These are phyloP conservation scores for Zopfia rhizophila DNA, from an alignment of 2,329 filamentous ascomycete species.

Conservation along the genomic window DNA sequence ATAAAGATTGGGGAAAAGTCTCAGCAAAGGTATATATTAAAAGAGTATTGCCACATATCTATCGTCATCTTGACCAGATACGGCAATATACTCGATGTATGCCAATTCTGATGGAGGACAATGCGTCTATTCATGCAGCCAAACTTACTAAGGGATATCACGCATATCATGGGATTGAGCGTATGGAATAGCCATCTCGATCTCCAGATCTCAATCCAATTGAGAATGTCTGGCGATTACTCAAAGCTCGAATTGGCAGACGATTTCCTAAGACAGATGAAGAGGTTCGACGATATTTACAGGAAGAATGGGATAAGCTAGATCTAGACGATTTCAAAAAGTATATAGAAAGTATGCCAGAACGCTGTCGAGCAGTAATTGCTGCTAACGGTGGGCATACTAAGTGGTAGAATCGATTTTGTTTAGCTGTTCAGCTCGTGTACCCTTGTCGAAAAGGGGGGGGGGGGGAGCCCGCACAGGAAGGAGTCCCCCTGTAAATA, in stretches of 20 bases:
- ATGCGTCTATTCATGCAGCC: conserved; percentile 21
- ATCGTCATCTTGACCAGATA: conserved; percentile 17
- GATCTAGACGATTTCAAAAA: conserved; percentile 13
- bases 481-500: no score
- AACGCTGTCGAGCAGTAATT: conserved; percentile 20
- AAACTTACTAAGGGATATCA: conserved; percentile 18
- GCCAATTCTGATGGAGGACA: conserved; percentile 23
- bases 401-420: no score
- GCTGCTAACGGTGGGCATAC: conserved; percentile 19
- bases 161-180: conserved; percentile 7
- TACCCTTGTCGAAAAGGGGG: no score
- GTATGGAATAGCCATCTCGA: conserved; percentile 21
- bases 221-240: conserved; percentile 25
- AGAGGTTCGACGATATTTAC: conserved; percentile 18
- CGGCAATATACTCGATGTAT: conserved; percentile 6
- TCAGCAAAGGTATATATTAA: conserved; percentile 14
- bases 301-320: conserved; percentile 19
- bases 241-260: conserved; percentile 20
- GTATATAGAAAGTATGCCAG: conserved; percentile 21
- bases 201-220: conserved; percentile 25
- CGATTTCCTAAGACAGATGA: conserved; percentile 11
- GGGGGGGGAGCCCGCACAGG: no score
- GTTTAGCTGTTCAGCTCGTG: no score
- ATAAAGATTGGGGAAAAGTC: conserved; percentile 16
- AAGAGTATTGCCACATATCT: conserved; percentile 14